Conservation (phyloP, 257 asterid genomes). For the Ehretia macrophylla region DNA sequence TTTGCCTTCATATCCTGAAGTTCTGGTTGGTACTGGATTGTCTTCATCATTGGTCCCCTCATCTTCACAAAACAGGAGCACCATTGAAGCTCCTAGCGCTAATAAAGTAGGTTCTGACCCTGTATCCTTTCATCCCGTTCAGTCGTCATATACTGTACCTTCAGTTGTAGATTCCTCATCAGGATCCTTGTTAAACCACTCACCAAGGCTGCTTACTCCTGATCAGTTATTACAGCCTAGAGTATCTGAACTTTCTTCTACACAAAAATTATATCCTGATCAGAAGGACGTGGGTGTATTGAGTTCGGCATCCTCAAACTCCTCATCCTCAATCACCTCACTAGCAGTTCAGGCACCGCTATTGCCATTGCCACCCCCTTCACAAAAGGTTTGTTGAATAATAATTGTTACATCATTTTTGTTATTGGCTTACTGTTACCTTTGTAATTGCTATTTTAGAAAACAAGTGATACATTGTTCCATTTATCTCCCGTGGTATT, state of each 20-base stretch:
- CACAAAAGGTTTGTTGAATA: conserved; percentile 43
- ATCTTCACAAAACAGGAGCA: conserved; percentile 36
- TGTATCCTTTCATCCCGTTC: conserved; percentile 24
- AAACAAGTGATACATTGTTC: neutral
- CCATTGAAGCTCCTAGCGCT: conserved; percentile 28
- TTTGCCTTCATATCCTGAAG: conserved; percentile 32
- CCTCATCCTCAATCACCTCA: too few species aligned
- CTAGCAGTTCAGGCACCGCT: conserved; percentile 51
- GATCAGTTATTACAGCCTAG: conserved; percentile 46
- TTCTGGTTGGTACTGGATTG: conserved; percentile 30
- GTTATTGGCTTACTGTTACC: neutral
- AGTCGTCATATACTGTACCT: conserved; percentile 34
- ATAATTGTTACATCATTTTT: neutral
- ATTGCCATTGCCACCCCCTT: conserved; percentile 56
- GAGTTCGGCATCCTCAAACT: conserved; percentile 27
- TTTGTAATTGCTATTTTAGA: neutral
- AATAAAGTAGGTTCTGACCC: conserved; percentile 32
- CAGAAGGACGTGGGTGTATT: conserved; percentile 35
- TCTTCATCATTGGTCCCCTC: conserved; percentile 28
- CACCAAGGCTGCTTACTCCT: conserved; percentile 38
- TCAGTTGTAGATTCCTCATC: conserved; percentile 33
- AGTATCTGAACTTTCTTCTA: conserved; percentile 30
- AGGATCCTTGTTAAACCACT: conserved; percentile 33
- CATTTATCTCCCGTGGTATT: too few species aligned
- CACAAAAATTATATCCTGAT: conserved; percentile 26